Evolutionary conservation across 257 asterid species (phyloP), one percentile per base, ranked within the genome.

Genomic region (Eucommia ulmoides): DNA sequence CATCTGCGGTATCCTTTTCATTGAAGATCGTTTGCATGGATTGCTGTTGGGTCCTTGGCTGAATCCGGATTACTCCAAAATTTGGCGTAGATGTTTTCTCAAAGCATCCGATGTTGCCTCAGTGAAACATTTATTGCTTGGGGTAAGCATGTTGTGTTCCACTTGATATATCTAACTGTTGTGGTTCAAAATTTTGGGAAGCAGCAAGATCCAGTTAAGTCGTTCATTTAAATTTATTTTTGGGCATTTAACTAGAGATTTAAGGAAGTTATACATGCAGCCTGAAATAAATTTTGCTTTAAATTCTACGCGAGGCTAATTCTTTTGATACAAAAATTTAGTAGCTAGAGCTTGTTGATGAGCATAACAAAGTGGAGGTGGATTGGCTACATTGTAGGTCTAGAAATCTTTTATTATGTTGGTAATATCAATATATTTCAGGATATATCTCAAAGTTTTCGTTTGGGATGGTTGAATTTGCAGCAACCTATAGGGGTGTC

Each of bases 21-120:
- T 71, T 23, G 95, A 88, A 74, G 81, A 70, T 52, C 92, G 80
- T 72, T 63, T 88, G 60, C 94, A 72, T 64, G 97, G 97, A 53
- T 94, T 88, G 67, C 75, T 88, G 50, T 55, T 60, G 67, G 97
- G 95, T 61, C 94, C 97, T 26, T 88, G 97, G 97, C 78, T 84
- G 70, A 76, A 72, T 75, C 78, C 89, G 53, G 73, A 73, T 35
- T 76, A 75, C 62, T 77, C 97, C 41, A 63, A 63, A 52, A 63
- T 65, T 60, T 88, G 97, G 95, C 84, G 77, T 23, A 66, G 70
- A 59, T 65, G 65, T 73, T 75, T 79, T 54, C 66, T 66, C 65
- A 75, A 55, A 57, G 78, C 60, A 35, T 41, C 71, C 48, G 71
- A 63, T 45, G 53, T 88, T 55, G 62, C 70, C 52, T 53, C 76